phyloP scores from a whole-genome alignment of 345 rosid species.

The Acer negundo region DNA sequence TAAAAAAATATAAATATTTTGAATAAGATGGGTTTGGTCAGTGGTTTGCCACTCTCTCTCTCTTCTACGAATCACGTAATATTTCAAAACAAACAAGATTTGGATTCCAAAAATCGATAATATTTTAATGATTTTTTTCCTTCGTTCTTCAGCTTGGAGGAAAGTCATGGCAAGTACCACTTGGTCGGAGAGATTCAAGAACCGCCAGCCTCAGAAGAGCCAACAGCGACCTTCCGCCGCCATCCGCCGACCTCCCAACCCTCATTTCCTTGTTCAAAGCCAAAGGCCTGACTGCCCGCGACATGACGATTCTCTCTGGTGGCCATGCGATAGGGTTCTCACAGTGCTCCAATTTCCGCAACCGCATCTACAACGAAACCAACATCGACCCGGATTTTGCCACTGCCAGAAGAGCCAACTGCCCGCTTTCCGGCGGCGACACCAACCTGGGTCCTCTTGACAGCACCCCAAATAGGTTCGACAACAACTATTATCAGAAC shows the following conservation, averaged over 20 bases:
- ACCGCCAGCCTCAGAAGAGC: conserved; percentile 44
- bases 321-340: conserved; percentile 40
- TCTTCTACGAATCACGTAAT: neutral
- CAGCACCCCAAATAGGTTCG: conserved; percentile 30
- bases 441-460: conserved; percentile 37
- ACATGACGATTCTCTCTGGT: conserved; percentile 47
- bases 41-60: too few species aligned
- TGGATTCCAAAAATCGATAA: too few species aligned
- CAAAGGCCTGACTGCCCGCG: conserved; percentile 40
- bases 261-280: conserved; percentile 38
- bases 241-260: conserved; percentile 32
- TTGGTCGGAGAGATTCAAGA: conserved; percentile 53
- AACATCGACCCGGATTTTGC: conserved; percentile 36
- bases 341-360: conserved; percentile 32
- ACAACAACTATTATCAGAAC: conserved; percentile 32
- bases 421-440: conserved; percentile 39
- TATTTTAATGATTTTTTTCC: too few species aligned
- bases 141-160: conserved; percentile 30
- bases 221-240: conserved; percentile 45
- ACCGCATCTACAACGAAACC: conserved; percentile 48
- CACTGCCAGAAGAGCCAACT: conserved; percentile 22
- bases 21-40: too few species aligned
- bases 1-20: too few species aligned
- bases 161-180: conserved; percentile 39
- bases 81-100: too few species aligned